Percentiles rank a stretch among this genome's conserved stretches.
Evolutionary conservation across 1,284 basidiomycete genomes (phyloP).

Genomic region (Papiliotrema laurentii): DNA sequence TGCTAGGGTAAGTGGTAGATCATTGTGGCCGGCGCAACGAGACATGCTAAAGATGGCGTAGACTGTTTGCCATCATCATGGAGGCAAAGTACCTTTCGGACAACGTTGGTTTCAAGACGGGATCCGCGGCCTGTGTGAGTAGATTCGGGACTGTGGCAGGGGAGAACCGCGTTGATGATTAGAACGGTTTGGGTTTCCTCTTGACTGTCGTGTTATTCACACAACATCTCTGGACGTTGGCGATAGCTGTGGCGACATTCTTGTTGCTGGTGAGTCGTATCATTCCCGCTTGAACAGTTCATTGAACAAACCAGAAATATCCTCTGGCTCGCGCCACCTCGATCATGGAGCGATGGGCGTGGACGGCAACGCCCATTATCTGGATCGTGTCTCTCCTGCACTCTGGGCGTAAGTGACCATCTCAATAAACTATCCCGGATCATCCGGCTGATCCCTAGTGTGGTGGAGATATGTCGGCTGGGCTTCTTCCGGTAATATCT

Average conservation of each 20-base stretch:
- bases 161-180: not conserved
- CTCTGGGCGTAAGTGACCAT: conserved; percentile 25
- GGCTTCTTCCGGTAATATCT: conserved; percentile 24
- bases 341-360: conserved; percentile 31
- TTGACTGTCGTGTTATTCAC: conserved; percentile 35
- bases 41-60: conserved; percentile 1
- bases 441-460: no score
- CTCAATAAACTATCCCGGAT: not conserved
- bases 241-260: conserved; percentile 39
- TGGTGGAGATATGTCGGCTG: conserved; percentile 35
- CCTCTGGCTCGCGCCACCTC: conserved; percentile 34
- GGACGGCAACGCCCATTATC: conserved; percentile 21
- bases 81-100: conserved; percentile 24
- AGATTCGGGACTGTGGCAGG: not conserved
- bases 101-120: conserved; percentile 14
- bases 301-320: conserved; percentile 25
- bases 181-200: conserved; percentile 33
- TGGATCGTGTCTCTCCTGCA: conserved; percentile 31
- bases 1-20: conserved; percentile 32
- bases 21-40: no score
- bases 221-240: conserved; percentile 42
- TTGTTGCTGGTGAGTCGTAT: conserved; percentile 31
- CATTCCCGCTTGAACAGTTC: not conserved
- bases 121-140: conserved; percentile 31
- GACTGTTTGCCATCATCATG: conserved; percentile 24